phyloP scores from a whole-genome alignment of 306 rosid genomes.

The Inga leiocalycina region DNA sequence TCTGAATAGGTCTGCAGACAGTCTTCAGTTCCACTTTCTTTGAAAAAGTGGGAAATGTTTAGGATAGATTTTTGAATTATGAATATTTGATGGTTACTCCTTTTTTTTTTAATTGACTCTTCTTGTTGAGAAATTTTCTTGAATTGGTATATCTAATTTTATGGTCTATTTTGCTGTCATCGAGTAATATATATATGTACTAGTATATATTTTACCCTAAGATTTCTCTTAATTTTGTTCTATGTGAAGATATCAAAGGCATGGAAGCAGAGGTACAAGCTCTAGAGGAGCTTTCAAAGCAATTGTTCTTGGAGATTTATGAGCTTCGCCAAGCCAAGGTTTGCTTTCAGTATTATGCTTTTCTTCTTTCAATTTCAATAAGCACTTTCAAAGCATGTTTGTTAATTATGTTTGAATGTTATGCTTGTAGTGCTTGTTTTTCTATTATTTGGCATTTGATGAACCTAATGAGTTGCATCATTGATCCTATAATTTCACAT shows the following conservation, averaged over 20 bases:
- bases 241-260: conserved; percentile 73
- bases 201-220: conserved; percentile 11
- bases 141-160: conserved; percentile 12
- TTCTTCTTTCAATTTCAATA: conserved; percentile 5
- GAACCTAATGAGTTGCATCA: not conserved
- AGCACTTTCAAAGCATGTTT: conserved; percentile 3
- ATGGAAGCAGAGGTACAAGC: conserved; percentile 94
- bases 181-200: not conserved
- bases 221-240: conserved; percentile 26
- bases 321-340: conserved; percentile 99
- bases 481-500: not conserved
- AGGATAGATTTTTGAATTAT: not conserved
- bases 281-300: conserved; percentile 95
- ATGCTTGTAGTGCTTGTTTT: not conserved
- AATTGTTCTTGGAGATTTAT: conserved; percentile 91
- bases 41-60: not conserved
- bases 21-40: too few relatives aligned
- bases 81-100: not conserved
- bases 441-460: not conserved
- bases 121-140: conserved; percentile 11
- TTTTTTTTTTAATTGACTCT: conserved; percentile 4
- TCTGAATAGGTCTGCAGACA: too few relatives aligned
- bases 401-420: not conserved
- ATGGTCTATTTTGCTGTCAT: conserved; percentile 18
- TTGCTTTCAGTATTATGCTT: conserved; percentile 27